A percentile compares a stretch with the other conserved stretches of the same genome.
Evolutionary conservation across 2,329 filamentous ascomycete species (phyloP).

Genomic region (Aureobasidium pullulans): DNA sequence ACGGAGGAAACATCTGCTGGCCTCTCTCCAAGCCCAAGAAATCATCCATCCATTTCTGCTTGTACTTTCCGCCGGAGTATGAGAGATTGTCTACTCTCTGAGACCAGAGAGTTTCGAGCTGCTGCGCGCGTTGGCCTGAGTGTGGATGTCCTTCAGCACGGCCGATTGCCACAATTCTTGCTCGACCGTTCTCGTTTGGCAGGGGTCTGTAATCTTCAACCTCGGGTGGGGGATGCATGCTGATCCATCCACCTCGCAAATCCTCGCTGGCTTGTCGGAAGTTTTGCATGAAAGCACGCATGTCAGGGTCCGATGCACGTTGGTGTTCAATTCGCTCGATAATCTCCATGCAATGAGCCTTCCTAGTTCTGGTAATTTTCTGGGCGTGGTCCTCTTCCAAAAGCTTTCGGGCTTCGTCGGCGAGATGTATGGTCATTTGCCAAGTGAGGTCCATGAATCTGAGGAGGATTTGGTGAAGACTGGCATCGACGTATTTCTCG

Average conservation of each 20-base stretch:
- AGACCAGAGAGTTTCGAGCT: too few species aligned
- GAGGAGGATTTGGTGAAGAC: not conserved
- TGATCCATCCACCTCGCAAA: not conserved
- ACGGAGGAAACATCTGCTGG: too few species aligned
- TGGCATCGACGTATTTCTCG: not conserved
- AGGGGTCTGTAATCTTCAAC: not conserved
- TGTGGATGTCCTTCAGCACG: too few species aligned
- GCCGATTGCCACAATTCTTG: not conserved
- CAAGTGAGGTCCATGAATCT: not conserved
- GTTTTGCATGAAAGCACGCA: not conserved
- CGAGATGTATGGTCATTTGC: not conserved
- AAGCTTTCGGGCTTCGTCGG: not conserved
- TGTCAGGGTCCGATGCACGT: not conserved
- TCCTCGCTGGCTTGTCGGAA: not conserved
- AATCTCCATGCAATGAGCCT: not conserved
- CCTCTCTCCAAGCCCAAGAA: too few species aligned
- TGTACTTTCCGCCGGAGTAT: too few species aligned
- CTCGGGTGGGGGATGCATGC: not conserved
- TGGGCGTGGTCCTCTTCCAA: not conserved
- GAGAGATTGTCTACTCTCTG: too few species aligned
- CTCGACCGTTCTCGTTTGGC: not conserved
- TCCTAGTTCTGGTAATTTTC: not conserved
- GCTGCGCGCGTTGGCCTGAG: too few species aligned
- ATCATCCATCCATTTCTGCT: too few species aligned
- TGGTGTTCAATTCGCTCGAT: not conserved